These are phyloP conservation scores for Gracilaria domingensis DNA, from an alignment of 23 red algal genomes.

Conservation along the genomic window DNA sequence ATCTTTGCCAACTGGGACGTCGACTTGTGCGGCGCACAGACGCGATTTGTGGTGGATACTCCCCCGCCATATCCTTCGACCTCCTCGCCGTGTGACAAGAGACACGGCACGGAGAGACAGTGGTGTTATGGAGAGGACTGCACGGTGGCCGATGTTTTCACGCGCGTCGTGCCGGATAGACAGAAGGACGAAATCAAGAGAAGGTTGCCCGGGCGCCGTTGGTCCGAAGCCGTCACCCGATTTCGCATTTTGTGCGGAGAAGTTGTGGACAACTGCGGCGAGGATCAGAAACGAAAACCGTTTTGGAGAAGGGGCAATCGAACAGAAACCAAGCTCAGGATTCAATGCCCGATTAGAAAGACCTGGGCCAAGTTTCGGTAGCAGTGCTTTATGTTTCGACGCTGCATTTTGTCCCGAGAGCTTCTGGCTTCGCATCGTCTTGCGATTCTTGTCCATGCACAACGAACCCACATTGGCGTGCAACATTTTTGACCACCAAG, in stretches of 20 bases:
- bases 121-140: conserved; percentile 48
- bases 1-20: conserved; percentile 1
- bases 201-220: conserved; percentile 18
- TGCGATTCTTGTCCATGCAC: too few species aligned
- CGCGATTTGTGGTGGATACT: background rate
- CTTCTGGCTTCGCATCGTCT: too few species aligned
- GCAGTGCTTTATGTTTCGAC: background rate
- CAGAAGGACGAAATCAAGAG: conserved; percentile 32
- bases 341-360: conserved; percentile 32
- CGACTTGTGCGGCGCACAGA: background rate
- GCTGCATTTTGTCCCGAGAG: too few species aligned
- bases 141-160: conserved; percentile 37
- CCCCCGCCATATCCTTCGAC: background rate
- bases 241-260: conserved; percentile 20
- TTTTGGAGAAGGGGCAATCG: background rate
- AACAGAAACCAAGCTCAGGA: background rate
- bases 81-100: background rate
- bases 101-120: background rate
- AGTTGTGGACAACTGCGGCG: background rate
- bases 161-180: conserved; percentile 31
- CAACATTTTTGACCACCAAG: too few species aligned
- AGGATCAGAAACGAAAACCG: background rate
- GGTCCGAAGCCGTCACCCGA: conserved; percentile 27
- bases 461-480: too few species aligned
- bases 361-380: conserved; percentile 39